Base-by-base conservation (phyloP, 768 basidiomycete genomes). In the Serendipita sp. region DNA sequence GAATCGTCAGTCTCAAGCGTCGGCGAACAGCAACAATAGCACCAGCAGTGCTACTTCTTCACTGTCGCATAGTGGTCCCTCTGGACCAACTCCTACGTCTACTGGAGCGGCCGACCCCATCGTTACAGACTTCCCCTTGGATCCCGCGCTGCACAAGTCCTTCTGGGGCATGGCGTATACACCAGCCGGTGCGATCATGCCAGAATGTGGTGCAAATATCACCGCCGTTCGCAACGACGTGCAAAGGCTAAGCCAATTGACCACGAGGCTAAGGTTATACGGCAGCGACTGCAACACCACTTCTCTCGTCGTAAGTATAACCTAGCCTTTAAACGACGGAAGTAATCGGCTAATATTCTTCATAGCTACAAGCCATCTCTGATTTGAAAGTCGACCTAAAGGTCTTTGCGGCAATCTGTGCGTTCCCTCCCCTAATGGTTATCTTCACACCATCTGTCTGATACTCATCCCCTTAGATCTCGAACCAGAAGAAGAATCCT, bases 161-260 rank as follows among this genome's bases (percentile, higher is more conserved):
- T 58, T 58, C 31, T 58, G 31, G 17, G 53, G 53, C 9, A 41
- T 63, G 51, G 62, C 62, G 20, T 63, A 63, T 34, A 63, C 62
- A 22, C 62, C 62, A 42, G 9, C 30, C 3, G 56, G 56, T 38
- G 62, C 56, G n/a, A 51, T 56, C 9, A 51, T 63, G 31, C 62
- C 62, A 3, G 38, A 56, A 45, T 63, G 62, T 51, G 62, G 62
- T 22, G 62, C 62, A 14, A 56, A 56, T 17, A 51, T 56, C 26
- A 31, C 53, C 1, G 31, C 22, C 28, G 53, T 58, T n/a, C 22
- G 24, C 22, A 58, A 58, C 13, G 53, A 58, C n/a, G 28, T 58
- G 22, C 7, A 58, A 24, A 58, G 11, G 1, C 53, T 58, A 11
- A 58, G 53, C 31, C 53, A 58, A 28, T 58, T 58, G 53, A 58